A percentile compares a stretch with the other conserved stretches of the same genome.
Evolutionary conservation across 768 basidiomycete species (phyloP).

Genomic region (Collybiopsis luxurians): DNA sequence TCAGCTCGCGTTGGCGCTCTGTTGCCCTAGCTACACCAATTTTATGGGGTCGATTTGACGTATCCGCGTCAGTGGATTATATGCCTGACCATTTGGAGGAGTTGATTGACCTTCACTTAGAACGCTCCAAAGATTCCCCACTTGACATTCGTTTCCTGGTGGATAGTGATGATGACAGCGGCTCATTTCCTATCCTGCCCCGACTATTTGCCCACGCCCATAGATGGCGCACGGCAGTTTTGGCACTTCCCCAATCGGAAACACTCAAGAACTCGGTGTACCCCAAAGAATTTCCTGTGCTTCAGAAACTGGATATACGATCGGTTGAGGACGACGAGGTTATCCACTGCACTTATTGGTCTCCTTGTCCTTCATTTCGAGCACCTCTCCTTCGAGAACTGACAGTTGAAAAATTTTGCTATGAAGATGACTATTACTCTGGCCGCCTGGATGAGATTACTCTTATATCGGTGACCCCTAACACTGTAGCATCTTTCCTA

Average conservation of each 20-base stretch:
- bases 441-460: not conserved
- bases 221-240: not conserved
- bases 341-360: no score
- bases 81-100: no score
- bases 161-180: no score
- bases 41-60: no score
- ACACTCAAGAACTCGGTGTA: not conserved
- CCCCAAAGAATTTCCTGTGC: not conserved
- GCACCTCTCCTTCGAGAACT: not conserved
- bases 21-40: no score
- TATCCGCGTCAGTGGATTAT: no score
- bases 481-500: not conserved
- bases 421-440: not conserved
- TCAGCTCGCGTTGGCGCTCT: no score
- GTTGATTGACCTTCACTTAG: no score
- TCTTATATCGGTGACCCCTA: not conserved
- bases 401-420: not conserved
- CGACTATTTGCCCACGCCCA: not conserved
- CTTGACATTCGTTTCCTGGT: no score
- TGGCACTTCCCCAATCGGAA: not conserved
- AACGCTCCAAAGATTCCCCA: no score
- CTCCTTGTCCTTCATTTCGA: not conserved
- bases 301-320: not conserved
- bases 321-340: not conserved
- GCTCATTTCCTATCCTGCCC: not conserved